Percentiles rank a stretch among this genome's conserved stretches.
Evolutionary conservation across 352 stramenopile genomes (phyloP).

Genomic region (Globisporangium abappressorium): DNA sequence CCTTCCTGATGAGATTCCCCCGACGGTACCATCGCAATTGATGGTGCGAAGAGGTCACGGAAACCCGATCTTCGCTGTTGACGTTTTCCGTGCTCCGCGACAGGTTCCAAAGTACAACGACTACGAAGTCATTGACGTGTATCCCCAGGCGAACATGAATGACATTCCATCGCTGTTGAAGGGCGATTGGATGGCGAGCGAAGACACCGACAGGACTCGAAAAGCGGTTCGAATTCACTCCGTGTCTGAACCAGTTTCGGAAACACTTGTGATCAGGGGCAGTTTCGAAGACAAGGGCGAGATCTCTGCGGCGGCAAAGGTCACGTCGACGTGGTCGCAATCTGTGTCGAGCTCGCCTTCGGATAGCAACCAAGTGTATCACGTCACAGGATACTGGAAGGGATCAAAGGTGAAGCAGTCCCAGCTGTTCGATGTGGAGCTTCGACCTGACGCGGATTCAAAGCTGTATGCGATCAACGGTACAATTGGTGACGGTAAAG

Average conservation of each 20-base stretch:
- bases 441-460: constrained; percentile 34
- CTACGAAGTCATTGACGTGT: constrained; percentile 84
- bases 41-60: constrained; percentile 78
- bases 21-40: constrained; percentile 36
- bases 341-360: constrained; percentile 14
- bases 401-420: constrained; percentile 58
- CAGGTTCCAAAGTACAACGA: constrained; percentile 88
- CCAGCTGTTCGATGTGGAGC: constrained; percentile 76
- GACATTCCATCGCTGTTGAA: constrained; percentile 28
- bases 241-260: constrained; percentile 45
- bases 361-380: constrained; percentile 35
- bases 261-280: constrained; percentile 63
- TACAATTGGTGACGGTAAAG: constrained; percentile 68
- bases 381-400: constrained; percentile 74
- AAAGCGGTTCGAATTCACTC: constrained; percentile 66
- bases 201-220: constrained; percentile 63
- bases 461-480: constrained; percentile 51
- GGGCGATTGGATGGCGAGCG: constrained; percentile 75
- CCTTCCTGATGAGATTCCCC: constrained; percentile 4
- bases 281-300: constrained; percentile 72
- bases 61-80: constrained; percentile 84
- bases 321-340: constrained; percentile 41
- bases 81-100: constrained; percentile 81
- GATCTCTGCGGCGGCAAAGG: constrained; percentile 51
- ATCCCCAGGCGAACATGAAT: constrained; percentile 17